A percentile compares a stretch with the other conserved stretches of the same genome.
Evolutionary conservation across 208 protist species (phyloP).

Genomic region (Acanthamoeba royreba): DNA sequence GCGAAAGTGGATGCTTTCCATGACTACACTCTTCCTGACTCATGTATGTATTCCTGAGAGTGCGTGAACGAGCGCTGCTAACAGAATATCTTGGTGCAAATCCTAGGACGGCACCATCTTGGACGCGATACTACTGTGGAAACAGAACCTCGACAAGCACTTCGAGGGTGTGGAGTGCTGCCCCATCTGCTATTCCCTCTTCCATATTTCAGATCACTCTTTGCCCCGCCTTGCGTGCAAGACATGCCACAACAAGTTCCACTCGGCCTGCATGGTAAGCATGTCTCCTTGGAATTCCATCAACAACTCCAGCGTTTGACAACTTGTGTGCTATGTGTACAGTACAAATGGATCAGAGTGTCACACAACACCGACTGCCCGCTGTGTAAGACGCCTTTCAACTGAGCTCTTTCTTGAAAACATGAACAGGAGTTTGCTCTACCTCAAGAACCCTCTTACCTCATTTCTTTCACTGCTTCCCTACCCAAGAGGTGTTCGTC

Average conservation of each 20-base stretch:
- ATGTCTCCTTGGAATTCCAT: neutral
- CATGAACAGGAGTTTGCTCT: no score
- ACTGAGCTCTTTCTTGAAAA: no score
- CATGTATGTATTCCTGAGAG: neutral
- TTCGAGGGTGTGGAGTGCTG: conserved; percentile 54
- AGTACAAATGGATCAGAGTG: conserved; percentile 50
- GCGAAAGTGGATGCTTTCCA: conserved; percentile 51
- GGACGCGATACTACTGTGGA: conserved; percentile 37
- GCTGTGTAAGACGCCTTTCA: conserved; percentile 49
- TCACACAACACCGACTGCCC: conserved; percentile 53
- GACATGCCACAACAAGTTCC: conserved; percentile 55
- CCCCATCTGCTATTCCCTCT: conserved; percentile 46
- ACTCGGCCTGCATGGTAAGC: conserved; percentile 41
- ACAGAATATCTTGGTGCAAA: neutral
- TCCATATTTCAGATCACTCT: conserved; percentile 27
- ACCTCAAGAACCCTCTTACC: no score
- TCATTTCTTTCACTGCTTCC: no score
- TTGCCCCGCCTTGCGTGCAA: conserved; percentile 35
- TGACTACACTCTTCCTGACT: conserved; percentile 45
- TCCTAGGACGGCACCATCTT: conserved; percentile 14
- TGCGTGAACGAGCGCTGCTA: neutral
- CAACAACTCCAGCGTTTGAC: neutral
- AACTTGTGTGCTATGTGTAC: neutral
- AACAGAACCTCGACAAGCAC: conserved; percentile 43
- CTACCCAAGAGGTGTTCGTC: no score